Conservation (phyloP, 441 rosid genomes). For the Euphorbia celastroides region DNA sequence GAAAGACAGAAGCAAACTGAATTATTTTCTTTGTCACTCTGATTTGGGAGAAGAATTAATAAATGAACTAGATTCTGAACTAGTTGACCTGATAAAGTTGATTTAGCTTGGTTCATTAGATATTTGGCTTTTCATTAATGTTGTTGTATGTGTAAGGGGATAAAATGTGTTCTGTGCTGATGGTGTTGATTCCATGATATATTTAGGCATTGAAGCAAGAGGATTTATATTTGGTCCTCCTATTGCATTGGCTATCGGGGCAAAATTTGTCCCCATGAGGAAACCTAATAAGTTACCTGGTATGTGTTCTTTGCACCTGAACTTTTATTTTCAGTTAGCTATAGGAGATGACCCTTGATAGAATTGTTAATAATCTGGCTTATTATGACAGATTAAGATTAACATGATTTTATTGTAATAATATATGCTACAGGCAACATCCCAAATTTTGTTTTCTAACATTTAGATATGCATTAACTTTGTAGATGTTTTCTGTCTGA, state of each 20-base stretch:
- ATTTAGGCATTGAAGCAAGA: conserved; percentile 85
- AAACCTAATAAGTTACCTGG: conserved; percentile 95
- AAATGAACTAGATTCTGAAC: background rate
- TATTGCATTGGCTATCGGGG: conserved; percentile 94
- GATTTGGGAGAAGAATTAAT: background rate
- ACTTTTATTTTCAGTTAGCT: background rate
- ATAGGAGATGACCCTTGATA: too few species aligned
- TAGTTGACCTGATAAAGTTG: background rate
- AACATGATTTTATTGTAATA: background rate
- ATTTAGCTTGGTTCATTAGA: background rate
- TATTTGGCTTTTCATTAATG: background rate
- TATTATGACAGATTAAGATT: background rate
- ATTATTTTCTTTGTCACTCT: background rate
- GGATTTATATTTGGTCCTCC: conserved; percentile 98
- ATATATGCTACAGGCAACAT: background rate
- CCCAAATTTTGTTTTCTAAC: background rate
- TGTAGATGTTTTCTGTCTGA: conserved; percentile 10
- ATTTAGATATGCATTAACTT: background rate
- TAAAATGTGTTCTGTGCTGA: background rate
- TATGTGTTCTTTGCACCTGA: conserved; percentile 18
- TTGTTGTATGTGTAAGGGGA: background rate
- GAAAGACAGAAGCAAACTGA: background rate
- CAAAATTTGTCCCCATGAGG: conserved; percentile 95
- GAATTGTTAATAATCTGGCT: background rate
- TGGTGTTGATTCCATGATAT: conserved; percentile 5